phyloP scores from a whole-genome alignment of 139 green algal genomes.

The Micromonas pusilla region DNA sequence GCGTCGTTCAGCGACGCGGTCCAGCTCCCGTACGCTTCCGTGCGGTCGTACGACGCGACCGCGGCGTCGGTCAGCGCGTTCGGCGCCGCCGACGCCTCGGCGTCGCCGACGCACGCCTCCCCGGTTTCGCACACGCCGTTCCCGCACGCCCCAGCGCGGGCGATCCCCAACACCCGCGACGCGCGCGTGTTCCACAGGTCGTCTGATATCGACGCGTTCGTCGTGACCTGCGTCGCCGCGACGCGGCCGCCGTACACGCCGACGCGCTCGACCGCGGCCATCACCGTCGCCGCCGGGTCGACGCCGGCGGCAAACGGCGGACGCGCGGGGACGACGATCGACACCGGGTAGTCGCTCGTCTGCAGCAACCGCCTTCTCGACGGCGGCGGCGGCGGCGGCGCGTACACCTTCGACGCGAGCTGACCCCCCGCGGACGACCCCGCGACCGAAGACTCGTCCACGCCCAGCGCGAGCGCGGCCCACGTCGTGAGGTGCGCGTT shows the following conservation, averaged over 20 bases:
- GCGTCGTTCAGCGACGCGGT: not conserved
- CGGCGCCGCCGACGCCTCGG: not conserved
- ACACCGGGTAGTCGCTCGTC: not conserved
- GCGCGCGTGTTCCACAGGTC: not conserved
- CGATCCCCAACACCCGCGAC: not conserved
- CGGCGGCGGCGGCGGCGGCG: not conserved
- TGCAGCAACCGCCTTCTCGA: not conserved
- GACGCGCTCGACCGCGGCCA: not conserved
- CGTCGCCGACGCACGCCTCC: not conserved
- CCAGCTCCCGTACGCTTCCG: not conserved
- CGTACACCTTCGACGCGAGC: not conserved
- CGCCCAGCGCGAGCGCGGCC: not conserved
- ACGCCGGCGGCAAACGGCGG: not conserved
- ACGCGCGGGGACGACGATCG: not conserved
- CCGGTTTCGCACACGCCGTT: constrained; percentile 1
- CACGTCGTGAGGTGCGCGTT: not conserved
- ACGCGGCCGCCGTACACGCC: not conserved
- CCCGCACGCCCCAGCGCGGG: not conserved
- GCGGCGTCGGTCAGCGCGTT: not conserved
- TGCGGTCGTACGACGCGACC: not conserved
- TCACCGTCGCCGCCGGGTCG: not conserved
- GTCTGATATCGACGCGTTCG: not conserved
- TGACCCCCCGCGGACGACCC: not conserved
- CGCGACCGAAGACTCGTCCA: not conserved
- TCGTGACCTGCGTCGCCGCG: not conserved